Percentiles rank a stretch among this genome's conserved stretches.
Conservation (phyloP, 192 early-diverging fungal genomes). For the Coemansia sp. region DNA sequence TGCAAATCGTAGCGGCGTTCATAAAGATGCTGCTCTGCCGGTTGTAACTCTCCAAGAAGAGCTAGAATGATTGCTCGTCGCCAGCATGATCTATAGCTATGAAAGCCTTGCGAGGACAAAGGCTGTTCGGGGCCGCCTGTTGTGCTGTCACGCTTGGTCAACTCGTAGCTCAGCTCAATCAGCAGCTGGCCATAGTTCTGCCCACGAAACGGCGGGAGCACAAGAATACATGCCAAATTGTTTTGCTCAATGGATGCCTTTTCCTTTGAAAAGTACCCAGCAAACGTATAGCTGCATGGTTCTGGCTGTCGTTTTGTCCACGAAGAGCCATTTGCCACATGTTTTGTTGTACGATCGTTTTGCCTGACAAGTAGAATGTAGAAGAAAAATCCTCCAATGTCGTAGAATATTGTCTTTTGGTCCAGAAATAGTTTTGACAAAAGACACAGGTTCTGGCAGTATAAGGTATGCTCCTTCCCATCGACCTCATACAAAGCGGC, state of each 20-base stretch:
- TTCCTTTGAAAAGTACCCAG: slow-evolving; percentile 98
- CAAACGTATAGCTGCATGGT: slow-evolving; percentile 60
- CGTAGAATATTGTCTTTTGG: slow-evolving; percentile 96
- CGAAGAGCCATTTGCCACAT: slow-evolving; percentile 9
- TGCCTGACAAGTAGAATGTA: slow-evolving; percentile 69
- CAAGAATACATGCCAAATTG: slow-evolving; percentile 90
- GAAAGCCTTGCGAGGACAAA: slow-evolving; percentile 78
- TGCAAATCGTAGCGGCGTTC: not conserved
- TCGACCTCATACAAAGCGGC: slow-evolving; percentile 76
- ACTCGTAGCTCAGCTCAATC: slow-evolving; percentile 92
- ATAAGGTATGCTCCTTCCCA: slow-evolving; percentile 85
- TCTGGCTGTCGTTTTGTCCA: slow-evolving; percentile 52
- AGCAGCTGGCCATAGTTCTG: slow-evolving; percentile 83
- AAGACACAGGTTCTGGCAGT: slow-evolving; percentile 93
- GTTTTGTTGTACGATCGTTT: slow-evolving; percentile 2
- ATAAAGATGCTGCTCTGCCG: slow-evolving; percentile 27
- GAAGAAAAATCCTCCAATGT: slow-evolving; percentile 91
- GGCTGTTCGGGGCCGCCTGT: slow-evolving; percentile 89
- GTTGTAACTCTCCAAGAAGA: slow-evolving; percentile 38
- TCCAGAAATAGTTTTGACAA: slow-evolving; percentile 95
- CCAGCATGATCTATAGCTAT: slow-evolving; percentile 85
- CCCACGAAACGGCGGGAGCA: slow-evolving; percentile 84
- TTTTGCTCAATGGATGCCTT: slow-evolving; percentile 80
- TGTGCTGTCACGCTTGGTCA: slow-evolving; percentile 68
- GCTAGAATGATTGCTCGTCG: slow-evolving; percentile 65